Conservation (phyloP, 1,139 yeast species). For the Waltiozyma sp. region DNA sequence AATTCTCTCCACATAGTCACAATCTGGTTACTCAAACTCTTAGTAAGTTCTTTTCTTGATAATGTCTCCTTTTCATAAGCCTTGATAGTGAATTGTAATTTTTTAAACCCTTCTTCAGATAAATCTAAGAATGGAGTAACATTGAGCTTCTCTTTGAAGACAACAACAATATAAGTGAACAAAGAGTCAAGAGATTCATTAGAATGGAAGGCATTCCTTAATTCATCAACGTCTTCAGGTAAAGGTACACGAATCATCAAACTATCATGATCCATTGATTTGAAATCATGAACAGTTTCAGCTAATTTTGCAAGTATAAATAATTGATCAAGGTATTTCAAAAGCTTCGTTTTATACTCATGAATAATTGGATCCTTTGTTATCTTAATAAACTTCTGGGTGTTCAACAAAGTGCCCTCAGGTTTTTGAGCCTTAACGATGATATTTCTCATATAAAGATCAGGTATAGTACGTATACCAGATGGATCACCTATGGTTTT, state of each 20-base stretch:
- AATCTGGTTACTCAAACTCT: slow-evolving; percentile 7
- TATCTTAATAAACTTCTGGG: slow-evolving; percentile 20
- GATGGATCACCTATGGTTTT: slow-evolving; percentile 23
- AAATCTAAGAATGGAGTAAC: slow-evolving; percentile 17
- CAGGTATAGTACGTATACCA: slow-evolving; percentile 28
- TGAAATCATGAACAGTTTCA: slow-evolving; percentile 5
- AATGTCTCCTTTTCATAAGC: slow-evolving; percentile 9
- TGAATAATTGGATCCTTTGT: slow-evolving; percentile 21
- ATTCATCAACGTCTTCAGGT: slow-evolving; percentile 1
- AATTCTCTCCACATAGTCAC: slow-evolving; percentile 10
- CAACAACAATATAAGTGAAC: slow-evolving; percentile 3
- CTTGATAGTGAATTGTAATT: slow-evolving; percentile 6
- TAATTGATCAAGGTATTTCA: slow-evolving; percentile 15
- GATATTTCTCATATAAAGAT: slow-evolving; percentile 26
- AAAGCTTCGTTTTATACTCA: slow-evolving; percentile 20
- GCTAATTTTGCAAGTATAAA: slow-evolving; percentile 12
- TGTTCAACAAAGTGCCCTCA: slow-evolving; percentile 22
- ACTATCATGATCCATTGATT: background rate
- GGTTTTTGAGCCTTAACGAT: slow-evolving; percentile 18
- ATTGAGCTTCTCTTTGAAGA: slow-evolving; percentile 10
- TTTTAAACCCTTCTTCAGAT: slow-evolving; percentile 13
- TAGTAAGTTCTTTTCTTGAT: slow-evolving; percentile 3
- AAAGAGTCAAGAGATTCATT: slow-evolving; percentile 16
- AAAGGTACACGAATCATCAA: background rate
- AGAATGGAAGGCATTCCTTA: slow-evolving; percentile 6